Evolutionary conservation across 2,329 filamentous ascomycete genomes (phyloP), one percentile per base, ranked within the genome.

Genomic region (Pseudocercospora macadamiae): DNA sequence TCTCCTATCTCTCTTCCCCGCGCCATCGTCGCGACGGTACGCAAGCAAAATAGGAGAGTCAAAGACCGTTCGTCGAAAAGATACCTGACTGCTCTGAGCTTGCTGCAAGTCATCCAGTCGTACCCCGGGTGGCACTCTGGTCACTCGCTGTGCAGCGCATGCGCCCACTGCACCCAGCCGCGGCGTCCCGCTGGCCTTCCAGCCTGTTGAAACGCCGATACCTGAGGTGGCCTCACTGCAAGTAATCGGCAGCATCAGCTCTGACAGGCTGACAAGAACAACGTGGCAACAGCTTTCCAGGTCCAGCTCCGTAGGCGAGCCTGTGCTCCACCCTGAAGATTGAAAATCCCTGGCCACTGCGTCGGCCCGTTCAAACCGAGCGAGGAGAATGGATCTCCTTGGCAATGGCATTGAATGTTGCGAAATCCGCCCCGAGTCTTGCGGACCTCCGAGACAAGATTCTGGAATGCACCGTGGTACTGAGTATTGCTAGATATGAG

Each of bases 281-380:
- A 45, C 42, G 42, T 45, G 42, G 21, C 42, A 45, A 45, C 42
- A 45, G 42, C 42, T 45, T 26, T 45, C 18, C 39, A 37, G 34
- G 34, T 16, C 34, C 36, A 39, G n/a, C 26, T 32, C 47, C 16
- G n/a, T 49, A 30, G 6, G 26, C 47, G 39, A 45, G 39, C 19
- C 16, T 21, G 39, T 23, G 28, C 47, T 49, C 47, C 47, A 49
- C 47, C 16, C n/a, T n/a, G n/a, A n/a, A n/a, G n/a, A n/a, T 8
- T 34, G 3, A 21, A 47, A 14, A 21, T 23, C 42, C 19, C 42
- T 23, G 9, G 19, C 19, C 36, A 47, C 14, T 26, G 19, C 3
- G n/a, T 19, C 47, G 47, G 47, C 26, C 47, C 47, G 47, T 16
- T 3, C 26, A 19, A 30, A 21, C 47, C 47, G 25, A 26, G 7